phyloP scores from a whole-genome alignment of 2,329 filamentous ascomycete species.

The Thielaviopsis ethacetica region DNA sequence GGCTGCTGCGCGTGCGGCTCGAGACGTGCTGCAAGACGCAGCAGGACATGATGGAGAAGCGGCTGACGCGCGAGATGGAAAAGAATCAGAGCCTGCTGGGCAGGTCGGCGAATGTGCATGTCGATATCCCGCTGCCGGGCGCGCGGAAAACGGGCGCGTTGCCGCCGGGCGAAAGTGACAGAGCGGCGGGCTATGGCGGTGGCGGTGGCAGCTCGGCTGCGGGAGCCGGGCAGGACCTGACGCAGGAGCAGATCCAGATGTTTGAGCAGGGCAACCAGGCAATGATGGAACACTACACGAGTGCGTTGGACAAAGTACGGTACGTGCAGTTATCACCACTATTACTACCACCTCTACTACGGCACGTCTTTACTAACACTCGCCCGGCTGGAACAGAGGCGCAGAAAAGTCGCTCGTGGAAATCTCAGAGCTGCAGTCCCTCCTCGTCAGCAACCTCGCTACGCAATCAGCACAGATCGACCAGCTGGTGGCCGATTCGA shows the following conservation, averaged over 20 bases:
- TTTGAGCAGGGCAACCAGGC: conserved; percentile 88
- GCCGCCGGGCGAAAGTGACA: conserved; percentile 13
- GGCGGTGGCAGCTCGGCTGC: too few relatives aligned
- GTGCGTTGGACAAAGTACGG: conserved; percentile 87
- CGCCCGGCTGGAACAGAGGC: conserved; percentile 34
- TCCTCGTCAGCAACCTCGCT: conserved; percentile 70
- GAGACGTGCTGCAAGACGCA: conserved; percentile 65
- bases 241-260: conserved; percentile 73
- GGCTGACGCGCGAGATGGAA: conserved; percentile 71
- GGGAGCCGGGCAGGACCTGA: conserved; percentile 37
- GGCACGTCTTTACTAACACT: neutral
- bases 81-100: conserved; percentile 76
- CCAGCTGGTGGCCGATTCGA: conserved; percentile 71
- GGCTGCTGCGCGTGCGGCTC: conserved; percentile 60
- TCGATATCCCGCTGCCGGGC: conserved; percentile 9
- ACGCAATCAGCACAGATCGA: conserved; percentile 81
- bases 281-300: conserved; percentile 86
- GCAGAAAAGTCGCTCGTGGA: conserved; percentile 84
- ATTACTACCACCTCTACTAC: neutral
- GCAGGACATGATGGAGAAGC: conserved; percentile 81
- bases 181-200: conserved; percentile 5
- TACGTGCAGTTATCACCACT: conserved; percentile 29
- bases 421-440: conserved; percentile 80
- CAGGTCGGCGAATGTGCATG: conserved; percentile 32
- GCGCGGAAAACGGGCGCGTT: conserved; percentile 10